A percentile compares a stretch with the other conserved stretches of the same genome.
phyloP scores from a whole-genome alignment of 495 filamentous ascomycete genomes.

The Aspergillus sclerotiicarbonarius region DNA sequence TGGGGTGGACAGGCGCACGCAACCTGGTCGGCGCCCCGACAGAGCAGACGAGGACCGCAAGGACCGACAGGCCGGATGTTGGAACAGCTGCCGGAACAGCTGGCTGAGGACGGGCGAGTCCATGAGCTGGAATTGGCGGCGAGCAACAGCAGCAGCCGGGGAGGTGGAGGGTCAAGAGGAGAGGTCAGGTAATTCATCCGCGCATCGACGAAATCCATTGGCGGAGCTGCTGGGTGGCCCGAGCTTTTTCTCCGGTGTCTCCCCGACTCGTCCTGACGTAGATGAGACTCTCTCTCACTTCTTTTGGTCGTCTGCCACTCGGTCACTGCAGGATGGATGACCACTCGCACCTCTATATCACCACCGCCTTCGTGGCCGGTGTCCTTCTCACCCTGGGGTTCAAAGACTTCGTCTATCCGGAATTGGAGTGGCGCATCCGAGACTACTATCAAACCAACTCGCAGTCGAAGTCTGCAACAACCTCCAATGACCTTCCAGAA shows the following conservation, averaged over 20 bases:
- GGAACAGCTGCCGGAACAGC: constrained; percentile 81
- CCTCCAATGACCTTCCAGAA: background rate
- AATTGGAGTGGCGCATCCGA: constrained; percentile 61
- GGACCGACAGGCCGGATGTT: constrained; percentile 62
- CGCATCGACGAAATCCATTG: constrained; percentile 9
- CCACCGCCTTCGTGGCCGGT: constrained; percentile 71
- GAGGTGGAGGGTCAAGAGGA: constrained; percentile 5
- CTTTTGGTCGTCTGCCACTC: background rate
- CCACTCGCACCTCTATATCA: constrained; percentile 45
- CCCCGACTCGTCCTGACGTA: background rate
- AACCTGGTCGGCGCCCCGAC: constrained; percentile 13
- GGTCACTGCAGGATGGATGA: constrained; percentile 22
- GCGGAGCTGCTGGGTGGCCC: constrained; percentile 24
- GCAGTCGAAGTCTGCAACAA: constrained; percentile 5
- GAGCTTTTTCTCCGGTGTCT: constrained; percentile 25
- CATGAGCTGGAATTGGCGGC: constrained; percentile 50
- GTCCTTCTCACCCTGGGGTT: constrained; percentile 68
- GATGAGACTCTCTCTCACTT: background rate
- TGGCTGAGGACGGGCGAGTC: constrained; percentile 75
- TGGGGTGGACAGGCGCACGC: constrained; percentile 24
- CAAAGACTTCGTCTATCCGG: constrained; percentile 66
- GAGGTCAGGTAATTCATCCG: constrained; percentile 1
- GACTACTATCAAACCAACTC: constrained; percentile 20
- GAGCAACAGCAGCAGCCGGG: constrained; percentile 5
- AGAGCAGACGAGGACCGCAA: constrained; percentile 34